Evolutionary conservation across 441 rosid genomes (phyloP), one percentile per base, ranked within the genome.

Genomic region (Cnidoscolus chayamansa): DNA sequence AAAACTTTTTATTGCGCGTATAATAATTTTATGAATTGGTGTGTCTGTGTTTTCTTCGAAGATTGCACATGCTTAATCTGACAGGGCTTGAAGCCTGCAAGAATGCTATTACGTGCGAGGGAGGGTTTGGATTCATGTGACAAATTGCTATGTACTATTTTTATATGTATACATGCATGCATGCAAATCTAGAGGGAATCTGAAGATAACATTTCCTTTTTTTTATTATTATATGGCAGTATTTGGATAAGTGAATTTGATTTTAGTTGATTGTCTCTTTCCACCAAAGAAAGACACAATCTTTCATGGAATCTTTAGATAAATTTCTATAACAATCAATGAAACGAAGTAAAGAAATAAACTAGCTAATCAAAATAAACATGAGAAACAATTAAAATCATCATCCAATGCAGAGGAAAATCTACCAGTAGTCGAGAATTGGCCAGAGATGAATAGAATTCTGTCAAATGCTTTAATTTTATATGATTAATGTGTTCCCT

Each of bases 121-220:
- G 11, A 61, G 55, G 55, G 50, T 49, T 19, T 61, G 67, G 35
- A 50, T 61, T 55, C 20, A 55, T 45, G 69, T 64, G 63, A 64
- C 30, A 35, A 17, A 17, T 37, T 32, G 32, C 37, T 17, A 3
- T 67, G 25, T 25, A 25, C 25, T 1, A 51, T 71, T 40, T 9
- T 30, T 16, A 5, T 12, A 12, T 35, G 37, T 4, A 35, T 35
- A 4, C 37, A 35, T 40, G 7, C 45, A 40, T 40, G 45, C 45
- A 40, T 40, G 45, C 45, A 47, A 63, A 61, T 54, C 31, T 19
- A 20, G 10, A 19, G 47, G 47, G n/a, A 72, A 6, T 55, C 15
- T 31, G 40, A 12, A 63, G 30, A 48, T 65, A 32, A 59, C 4
- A 3, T 40, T 49, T n/a, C 25, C 5, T 60, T 0, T 53, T 30